Evolutionary conservation across 225 moss, liverwort and hornwort genomes (phyloP).

Genomic region (Takakia lepidozioides): DNA sequence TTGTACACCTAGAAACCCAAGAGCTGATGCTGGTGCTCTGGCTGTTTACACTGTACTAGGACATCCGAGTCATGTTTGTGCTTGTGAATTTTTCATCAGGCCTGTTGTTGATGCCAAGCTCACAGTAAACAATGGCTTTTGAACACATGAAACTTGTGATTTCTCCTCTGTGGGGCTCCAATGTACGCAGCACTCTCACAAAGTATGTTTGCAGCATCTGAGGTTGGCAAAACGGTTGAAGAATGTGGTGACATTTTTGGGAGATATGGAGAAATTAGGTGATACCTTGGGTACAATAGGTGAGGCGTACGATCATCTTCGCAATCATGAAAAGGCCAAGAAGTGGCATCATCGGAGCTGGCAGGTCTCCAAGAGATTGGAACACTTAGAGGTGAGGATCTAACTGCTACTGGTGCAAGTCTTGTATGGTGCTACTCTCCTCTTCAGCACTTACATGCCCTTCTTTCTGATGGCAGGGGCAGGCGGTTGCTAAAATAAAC

Average conservation of each 20-base stretch:
- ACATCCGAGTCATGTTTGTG: neutral
- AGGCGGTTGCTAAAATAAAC: constrained; percentile 79
- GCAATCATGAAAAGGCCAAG: constrained; percentile 63
- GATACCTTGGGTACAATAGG: constrained; percentile 74
- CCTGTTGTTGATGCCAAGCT: neutral
- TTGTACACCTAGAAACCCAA: no score
- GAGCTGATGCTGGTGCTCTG: neutral
- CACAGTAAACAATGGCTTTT: neutral
- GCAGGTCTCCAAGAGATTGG: constrained; percentile 63
- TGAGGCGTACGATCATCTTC: constrained; percentile 65
- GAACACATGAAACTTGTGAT: constrained; percentile 3
- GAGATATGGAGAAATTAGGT: constrained; percentile 81
- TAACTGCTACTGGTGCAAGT: neutral
- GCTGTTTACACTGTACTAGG: neutral
- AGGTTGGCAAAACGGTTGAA: constrained; percentile 72
- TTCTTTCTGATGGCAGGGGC: constrained; percentile 48
- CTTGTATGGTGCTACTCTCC: neutral
- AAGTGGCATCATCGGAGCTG: constrained; percentile 73
- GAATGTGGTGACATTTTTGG: constrained; percentile 40
- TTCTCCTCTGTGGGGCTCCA: neutral
- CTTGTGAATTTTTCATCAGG: neutral
- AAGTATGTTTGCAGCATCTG: constrained; percentile 56
- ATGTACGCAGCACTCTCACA: neutral
- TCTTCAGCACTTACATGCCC: neutral
- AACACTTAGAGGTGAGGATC: constrained; percentile 67